Base-by-base conservation (phyloP, 768 basidiomycete genomes). In the Daedaleopsis nitida region DNA sequence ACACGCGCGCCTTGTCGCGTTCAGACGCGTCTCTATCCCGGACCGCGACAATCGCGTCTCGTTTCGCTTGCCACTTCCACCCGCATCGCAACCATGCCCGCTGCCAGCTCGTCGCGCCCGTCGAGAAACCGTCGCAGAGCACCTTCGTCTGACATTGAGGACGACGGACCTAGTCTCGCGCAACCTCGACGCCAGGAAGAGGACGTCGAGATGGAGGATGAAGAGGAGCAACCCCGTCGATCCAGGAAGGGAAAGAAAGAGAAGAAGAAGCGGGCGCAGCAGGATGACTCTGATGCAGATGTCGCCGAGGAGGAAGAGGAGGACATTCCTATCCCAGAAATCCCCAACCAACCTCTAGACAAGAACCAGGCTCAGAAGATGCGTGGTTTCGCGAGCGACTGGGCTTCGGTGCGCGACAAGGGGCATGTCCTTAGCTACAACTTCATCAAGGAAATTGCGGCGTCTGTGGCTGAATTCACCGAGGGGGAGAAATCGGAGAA, bases 261-360 rank as follows among this genome's bases (percentile, higher is more conserved):
- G 45, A 60, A 64, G 50, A 47, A 47, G 59, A 72, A 67, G 59
- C 65, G 62, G 32, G 69, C 55, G 64, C 74, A 57, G 72, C 69
- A 66, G 17, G 75, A 70, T 2, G 72, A 68, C 5, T 80, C 80
- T 0, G 80, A 81, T 1, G 80, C 78, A 34, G 74, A 73, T 3
- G 70, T 68, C 5, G 60, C 59, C 0, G 64, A 63, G 4, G 64
- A 59, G 13, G 58, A 50, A 1, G 65, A 62, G 14, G 80, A 82
- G 0, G 81, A 84, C 50, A 37, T 59, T 13, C 81, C 79, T 38
- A 72, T 74, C 61, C 80, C 86, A 27, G 75, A 79, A 68, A 86
- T 92, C 63, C 74, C 67, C 7, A 82, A 91, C 71, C 88, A 91
- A 61, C 89, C 92, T 17, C 73, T 94, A 53, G 77, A 80, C 56